Conservation (phyloP, 768 basidiomycete genomes). For the Leccinum longicurvipes region DNA sequence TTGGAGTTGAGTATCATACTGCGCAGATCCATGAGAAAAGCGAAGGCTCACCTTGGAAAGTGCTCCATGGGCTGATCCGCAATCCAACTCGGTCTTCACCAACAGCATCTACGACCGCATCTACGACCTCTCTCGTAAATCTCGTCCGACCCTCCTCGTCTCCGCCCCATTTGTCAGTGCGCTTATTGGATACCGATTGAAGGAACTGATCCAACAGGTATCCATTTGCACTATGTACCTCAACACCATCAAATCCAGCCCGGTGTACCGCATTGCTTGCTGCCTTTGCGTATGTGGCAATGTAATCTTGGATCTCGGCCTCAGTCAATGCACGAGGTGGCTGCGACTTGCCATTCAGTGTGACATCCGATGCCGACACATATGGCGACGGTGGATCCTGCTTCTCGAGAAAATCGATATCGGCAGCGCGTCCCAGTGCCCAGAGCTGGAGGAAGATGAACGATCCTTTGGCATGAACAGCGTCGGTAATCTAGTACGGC, state of each 20-base stretch:
- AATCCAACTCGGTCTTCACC: neutral
- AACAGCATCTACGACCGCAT: neutral
- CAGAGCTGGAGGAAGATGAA: slow-evolving; percentile 14
- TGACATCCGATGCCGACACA: slow-evolving; percentile 34
- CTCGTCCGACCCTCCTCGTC: slow-evolving; percentile 46
- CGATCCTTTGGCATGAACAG: neutral
- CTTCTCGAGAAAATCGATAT: slow-evolving; percentile 31
- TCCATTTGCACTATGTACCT: slow-evolving; percentile 41
- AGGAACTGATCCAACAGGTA: slow-evolving; percentile 63
- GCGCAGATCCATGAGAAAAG: neutral
- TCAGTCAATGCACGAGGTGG: slow-evolving; percentile 18
- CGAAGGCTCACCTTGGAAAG: neutral
- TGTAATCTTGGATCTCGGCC: slow-evolving; percentile 34
- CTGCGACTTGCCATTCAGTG: slow-evolving; percentile 10
- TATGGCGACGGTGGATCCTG: slow-evolving; percentile 33
- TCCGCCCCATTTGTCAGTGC: slow-evolving; percentile 48
- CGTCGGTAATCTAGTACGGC: neutral
- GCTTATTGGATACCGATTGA: neutral
- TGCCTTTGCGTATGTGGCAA: slow-evolving; percentile 28
- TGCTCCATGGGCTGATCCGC: neutral
- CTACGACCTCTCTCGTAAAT: slow-evolving; percentile 43
- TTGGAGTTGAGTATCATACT: neutral
- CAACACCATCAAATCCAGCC: slow-evolving; percentile 26
- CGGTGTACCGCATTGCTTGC: slow-evolving; percentile 32
- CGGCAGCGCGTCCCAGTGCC: slow-evolving; percentile 52